Conservation (phyloP, 495 filamentous ascomycete genomes). For the Penicillium mononematosum region DNA sequence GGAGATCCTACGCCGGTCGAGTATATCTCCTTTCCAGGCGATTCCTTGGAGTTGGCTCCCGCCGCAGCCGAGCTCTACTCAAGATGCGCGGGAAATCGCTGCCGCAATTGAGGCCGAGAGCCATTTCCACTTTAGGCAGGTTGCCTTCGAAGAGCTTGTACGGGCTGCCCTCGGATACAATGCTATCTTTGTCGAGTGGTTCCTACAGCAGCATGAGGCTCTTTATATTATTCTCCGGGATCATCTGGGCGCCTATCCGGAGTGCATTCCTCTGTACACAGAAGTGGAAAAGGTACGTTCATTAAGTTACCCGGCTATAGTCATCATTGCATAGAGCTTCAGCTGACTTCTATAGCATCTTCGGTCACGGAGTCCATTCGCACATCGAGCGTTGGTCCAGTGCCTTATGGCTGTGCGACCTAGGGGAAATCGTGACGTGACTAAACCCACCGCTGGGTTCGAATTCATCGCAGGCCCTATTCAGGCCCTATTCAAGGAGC, state of each 20-base stretch:
- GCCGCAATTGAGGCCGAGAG: conserved; percentile 42
- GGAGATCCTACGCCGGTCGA: conserved; percentile 40
- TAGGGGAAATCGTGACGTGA: conserved; percentile 14
- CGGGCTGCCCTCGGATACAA: conserved; percentile 41
- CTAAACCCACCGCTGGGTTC: conserved; percentile 26
- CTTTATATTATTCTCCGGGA: conserved; percentile 39
- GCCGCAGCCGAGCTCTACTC: conserved; percentile 18
- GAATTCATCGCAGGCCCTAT: conserved; percentile 43
- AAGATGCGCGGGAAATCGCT: conserved; percentile 31
- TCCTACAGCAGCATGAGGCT: conserved; percentile 42
- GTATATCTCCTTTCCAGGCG: conserved; percentile 19
- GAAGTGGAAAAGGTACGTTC: conserved; percentile 40
- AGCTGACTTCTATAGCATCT: conserved; percentile 29
- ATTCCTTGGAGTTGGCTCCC: conserved; percentile 45
- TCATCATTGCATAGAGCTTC: not conserved
- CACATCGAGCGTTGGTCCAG: conserved; percentile 35
- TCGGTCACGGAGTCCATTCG: conserved; percentile 39
- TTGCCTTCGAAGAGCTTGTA: conserved; percentile 44
- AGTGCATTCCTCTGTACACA: conserved; percentile 33
- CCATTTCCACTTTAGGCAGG: conserved; percentile 42
- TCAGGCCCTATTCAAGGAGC: conserved; percentile 36
- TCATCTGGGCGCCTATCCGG: conserved; percentile 36
- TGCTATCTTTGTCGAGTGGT: conserved; percentile 39
- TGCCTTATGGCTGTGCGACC: conserved; percentile 29
- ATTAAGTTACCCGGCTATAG: no score